Evolutionary conservation across 2,329 filamentous ascomycete genomes (phyloP).

Genomic region (Alternaria gaisen): DNA sequence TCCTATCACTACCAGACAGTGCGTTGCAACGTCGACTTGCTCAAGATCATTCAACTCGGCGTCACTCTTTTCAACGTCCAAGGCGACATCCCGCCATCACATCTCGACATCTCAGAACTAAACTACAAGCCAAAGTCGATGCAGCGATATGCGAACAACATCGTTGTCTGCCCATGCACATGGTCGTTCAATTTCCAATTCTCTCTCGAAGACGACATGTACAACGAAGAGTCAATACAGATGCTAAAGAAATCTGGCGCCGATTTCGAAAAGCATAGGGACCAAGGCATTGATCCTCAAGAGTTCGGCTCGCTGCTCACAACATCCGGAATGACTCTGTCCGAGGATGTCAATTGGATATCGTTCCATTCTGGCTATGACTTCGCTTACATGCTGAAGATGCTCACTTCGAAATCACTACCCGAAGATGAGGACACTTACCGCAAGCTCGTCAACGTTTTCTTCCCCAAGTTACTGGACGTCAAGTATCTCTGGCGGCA

Average conservation of each 20-base stretch:
- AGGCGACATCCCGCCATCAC: slow-evolving; percentile 82
- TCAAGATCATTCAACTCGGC: slow-evolving; percentile 97
- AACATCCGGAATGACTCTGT: slow-evolving; percentile 87
- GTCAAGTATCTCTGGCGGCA: slow-evolving; percentile 98
- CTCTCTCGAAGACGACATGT: slow-evolving; percentile 95
- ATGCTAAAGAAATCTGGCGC: slow-evolving; percentile 92
- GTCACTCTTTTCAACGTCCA: slow-evolving; percentile 92
- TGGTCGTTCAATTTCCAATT: slow-evolving; percentile 99
- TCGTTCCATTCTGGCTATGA: slow-evolving; percentile 98
- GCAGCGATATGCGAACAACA: slow-evolving; percentile 61
- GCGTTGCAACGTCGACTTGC: slow-evolving; percentile 93
- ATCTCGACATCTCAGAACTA: slow-evolving; percentile 62
- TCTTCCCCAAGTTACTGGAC: slow-evolving; percentile 93
- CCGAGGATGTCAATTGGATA: slow-evolving; percentile 91
- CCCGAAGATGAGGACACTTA: slow-evolving; percentile 92
- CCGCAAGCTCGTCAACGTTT: slow-evolving; percentile 85
- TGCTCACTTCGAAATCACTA: slow-evolving; percentile 82
- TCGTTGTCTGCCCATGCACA: slow-evolving; percentile 79
- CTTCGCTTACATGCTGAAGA: slow-evolving; percentile 96
- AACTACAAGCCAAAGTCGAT: slow-evolving; percentile 54
- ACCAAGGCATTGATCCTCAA: slow-evolving; percentile 87
- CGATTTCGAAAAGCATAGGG: slow-evolving; percentile 83
- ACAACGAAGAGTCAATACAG: slow-evolving; percentile 92
- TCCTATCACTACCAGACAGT: slow-evolving; percentile 99
- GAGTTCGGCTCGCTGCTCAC: slow-evolving; percentile 91